Conservation (phyloP, 345 rosid species). For the Psidium friedrichsthalianum region DNA sequence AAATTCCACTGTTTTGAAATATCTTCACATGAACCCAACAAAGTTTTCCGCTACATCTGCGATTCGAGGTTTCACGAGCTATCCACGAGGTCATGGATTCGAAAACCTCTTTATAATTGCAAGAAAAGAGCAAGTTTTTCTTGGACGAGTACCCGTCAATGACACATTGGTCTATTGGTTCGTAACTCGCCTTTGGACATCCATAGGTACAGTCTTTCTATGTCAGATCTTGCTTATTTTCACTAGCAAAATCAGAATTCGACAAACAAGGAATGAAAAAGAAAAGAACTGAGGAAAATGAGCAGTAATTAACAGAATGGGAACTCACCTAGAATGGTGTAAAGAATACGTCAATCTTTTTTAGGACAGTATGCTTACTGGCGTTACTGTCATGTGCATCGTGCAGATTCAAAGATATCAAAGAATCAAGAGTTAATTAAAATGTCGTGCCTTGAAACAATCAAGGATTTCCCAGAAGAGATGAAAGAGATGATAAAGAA, state of each 20-base stretch:
- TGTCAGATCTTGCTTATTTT: background rate
- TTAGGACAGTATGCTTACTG: background rate
- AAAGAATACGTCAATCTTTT: no score
- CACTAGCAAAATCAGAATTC: background rate
- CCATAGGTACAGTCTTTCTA: constrained; percentile 1
- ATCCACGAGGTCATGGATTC: constrained; percentile 33
- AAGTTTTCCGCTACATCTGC: constrained; percentile 19
- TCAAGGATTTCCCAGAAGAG: constrained; percentile 21
- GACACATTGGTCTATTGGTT: constrained; percentile 31
- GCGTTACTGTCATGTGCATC: background rate
- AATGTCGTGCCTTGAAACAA: constrained; percentile 7
- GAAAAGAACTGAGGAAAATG: background rate
- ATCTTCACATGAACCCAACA: constrained; percentile 16
- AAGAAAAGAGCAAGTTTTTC: background rate
- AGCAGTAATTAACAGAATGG: background rate
- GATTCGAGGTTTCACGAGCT: constrained; percentile 30
- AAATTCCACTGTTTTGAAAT: constrained; percentile 30
- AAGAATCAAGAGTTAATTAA: constrained; percentile 21
- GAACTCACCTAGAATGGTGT: background rate
- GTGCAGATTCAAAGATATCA: constrained; percentile 2
- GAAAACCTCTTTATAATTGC: constrained; percentile 15
- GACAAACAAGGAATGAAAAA: background rate
- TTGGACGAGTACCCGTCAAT: constrained; percentile 27
- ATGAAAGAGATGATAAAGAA: constrained; percentile 23
- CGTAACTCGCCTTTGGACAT: background rate